Evolutionary conservation across 176 grass and related monocot species (phyloP), one percentile per base, ranked within the genome.

Genomic region (Cocos nucifera): DNA sequence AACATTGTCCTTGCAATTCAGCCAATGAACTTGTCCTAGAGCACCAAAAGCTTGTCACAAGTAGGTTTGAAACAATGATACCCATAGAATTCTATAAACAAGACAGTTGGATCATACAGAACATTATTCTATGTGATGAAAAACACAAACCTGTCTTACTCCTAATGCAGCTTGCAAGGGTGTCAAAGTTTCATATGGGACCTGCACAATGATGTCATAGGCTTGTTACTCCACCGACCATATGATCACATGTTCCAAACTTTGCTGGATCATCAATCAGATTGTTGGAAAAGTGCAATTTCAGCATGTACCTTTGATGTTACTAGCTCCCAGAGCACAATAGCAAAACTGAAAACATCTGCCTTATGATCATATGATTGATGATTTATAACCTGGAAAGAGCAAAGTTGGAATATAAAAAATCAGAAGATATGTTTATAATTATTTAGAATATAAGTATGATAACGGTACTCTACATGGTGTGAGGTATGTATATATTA

Each of bases 321-420:
- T 53, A 60, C 63, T 63, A 98, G 58, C 66, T 98, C 93, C 93
- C 87, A 98, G 58, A 92, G 65, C 58, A 98, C 87, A 53, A 98
- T 67, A 72, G 84, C 87, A 77, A 92, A 98, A 75, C 93, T 98
- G 67, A 98, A 98, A 51, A 98, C 71, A 68, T 98, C 93, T 62
- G 87, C 87, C 66, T 80, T 98, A 6, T 88, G 63, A 76, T 92
- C 79, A 69, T 98, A 98, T 22, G 73, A 75, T 59, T 67, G 85
- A 71, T 98, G 93, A 60, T 98, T 89, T 91, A 98, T 98, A 60
- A 98, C 88, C 93, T 98, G 59, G 51, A 19, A 55, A 54, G 30
- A 63, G 27, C 77, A 65, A 5, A 59, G 17, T n/a, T 44, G 35
- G 0, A 44, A 44, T 44, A 44, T 44, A 44, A 44, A 44, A 23